Conservation (phyloP, 2,329 filamentous ascomycete genomes). For the Colletotrichum gigasporum region DNA sequence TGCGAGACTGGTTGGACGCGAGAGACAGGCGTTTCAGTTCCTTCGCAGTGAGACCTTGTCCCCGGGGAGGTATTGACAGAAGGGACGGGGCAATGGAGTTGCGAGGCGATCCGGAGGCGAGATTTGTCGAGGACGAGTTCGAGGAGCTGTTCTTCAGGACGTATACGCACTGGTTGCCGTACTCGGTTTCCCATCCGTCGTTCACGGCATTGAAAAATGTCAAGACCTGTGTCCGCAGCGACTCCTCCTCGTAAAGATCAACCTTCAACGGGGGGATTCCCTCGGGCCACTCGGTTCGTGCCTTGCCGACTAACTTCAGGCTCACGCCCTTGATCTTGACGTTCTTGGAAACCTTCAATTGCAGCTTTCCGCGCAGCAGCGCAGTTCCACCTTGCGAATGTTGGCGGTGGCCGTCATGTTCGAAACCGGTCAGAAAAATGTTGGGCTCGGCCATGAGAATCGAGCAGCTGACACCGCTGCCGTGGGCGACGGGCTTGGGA, state of each 20-base stretch:
- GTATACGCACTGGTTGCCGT: slow-evolving; percentile 71
- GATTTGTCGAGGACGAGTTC: slow-evolving; percentile 45
- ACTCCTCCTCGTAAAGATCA: slow-evolving; percentile 85
- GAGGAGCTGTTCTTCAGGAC: slow-evolving; percentile 51
- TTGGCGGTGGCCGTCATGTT: slow-evolving; percentile 69
- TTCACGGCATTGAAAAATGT: slow-evolving; percentile 89
- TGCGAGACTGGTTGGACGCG: slow-evolving; percentile 83
- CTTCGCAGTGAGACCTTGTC: slow-evolving; percentile 50
- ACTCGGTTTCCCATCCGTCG: slow-evolving; percentile 67
- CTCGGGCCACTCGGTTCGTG: slow-evolving; percentile 95
- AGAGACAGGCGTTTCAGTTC: slow-evolving; percentile 77
- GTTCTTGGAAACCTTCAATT: slow-evolving; percentile 85
- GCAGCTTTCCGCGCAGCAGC: slow-evolving; percentile 85
- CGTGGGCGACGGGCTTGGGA: slow-evolving; percentile 80
- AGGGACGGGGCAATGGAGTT: slow-evolving; percentile 31
- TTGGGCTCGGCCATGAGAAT: slow-evolving; percentile 83
- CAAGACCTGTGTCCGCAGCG: slow-evolving; percentile 86
- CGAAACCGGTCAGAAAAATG: slow-evolving; percentile 81
- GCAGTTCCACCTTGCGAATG: slow-evolving; percentile 73
- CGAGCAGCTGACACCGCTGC: slow-evolving; percentile 78
- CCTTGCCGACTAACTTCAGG: slow-evolving; percentile 84
- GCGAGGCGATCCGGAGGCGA: slow-evolving; percentile 23
- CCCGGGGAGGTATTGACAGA: slow-evolving; percentile 40
- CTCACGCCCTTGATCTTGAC: slow-evolving; percentile 93
- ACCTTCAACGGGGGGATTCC: slow-evolving; percentile 89